Conservation (phyloP, 495 filamentous ascomycete genomes). For the Entonaema liquescens region DNA sequence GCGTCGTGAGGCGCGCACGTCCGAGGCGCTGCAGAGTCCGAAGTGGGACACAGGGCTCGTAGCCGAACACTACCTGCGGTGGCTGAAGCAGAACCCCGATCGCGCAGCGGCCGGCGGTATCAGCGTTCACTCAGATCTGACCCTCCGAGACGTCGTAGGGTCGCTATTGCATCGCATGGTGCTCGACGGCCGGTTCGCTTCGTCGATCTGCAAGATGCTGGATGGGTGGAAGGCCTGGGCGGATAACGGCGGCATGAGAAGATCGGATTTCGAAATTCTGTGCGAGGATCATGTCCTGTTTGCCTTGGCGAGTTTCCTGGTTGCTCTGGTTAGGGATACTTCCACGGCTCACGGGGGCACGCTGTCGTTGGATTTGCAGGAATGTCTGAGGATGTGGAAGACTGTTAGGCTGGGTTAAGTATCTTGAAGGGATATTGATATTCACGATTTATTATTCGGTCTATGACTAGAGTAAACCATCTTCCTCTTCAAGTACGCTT, state of each 20-base stretch:
- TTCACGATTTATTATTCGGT: background rate
- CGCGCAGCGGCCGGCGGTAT: background rate
- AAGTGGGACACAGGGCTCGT: constrained; percentile 63
- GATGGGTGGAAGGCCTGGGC: constrained; percentile 67
- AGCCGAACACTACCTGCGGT: constrained; percentile 58
- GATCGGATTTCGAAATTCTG: constrained; percentile 57
- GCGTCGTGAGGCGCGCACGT: constrained; percentile 52
- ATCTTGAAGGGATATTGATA: too few species aligned
- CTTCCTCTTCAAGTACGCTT: too few species aligned
- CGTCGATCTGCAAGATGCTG: constrained; percentile 57
- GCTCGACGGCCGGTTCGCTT: constrained; percentile 56
- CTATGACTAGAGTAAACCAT: background rate
- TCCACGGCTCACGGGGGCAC: constrained; percentile 59
- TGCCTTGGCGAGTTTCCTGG: constrained; percentile 60
- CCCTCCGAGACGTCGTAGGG: constrained; percentile 56
- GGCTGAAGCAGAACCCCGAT: constrained; percentile 50
- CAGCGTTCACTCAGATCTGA: constrained; percentile 32
- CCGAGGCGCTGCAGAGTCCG: constrained; percentile 66
- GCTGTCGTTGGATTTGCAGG: constrained; percentile 67
- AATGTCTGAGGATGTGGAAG: constrained; percentile 67
- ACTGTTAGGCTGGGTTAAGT: constrained; percentile 62
- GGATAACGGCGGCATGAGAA: constrained; percentile 66
- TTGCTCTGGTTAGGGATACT: constrained; percentile 61
- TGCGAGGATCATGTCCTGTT: constrained; percentile 57
- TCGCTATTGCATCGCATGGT: constrained; percentile 64